Base-by-base conservation (phyloP, 1,284 basidiomycete genomes). In the Gastroboletus turbinatus region DNA sequence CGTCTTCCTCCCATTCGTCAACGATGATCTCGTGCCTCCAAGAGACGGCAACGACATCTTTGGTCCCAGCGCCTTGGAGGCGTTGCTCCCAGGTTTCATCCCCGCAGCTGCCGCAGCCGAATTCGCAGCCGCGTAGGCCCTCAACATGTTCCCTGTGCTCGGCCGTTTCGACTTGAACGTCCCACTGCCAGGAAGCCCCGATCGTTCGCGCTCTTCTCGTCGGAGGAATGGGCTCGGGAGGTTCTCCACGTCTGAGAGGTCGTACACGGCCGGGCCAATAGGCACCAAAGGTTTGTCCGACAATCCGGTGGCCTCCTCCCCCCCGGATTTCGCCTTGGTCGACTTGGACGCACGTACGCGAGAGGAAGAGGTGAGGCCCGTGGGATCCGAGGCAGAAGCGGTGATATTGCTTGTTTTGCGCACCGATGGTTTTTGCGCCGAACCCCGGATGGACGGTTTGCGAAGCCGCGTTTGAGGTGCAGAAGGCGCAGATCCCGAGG, bases 201-300 rank as follows among this genome's bases (percentile, higher is more conserved):
- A 43, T 17, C 68, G 70, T 21, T 74, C 75, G 17, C 79, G 75
- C 25, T 84, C 83, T 1, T 66, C 67, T 27, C 80, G 77, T 70
- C 87, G 88, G 42, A 94, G 66, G 73, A 93, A 94, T 2, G 92
- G 92, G 61, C 87, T 90, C 0, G 91, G 92, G 0, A 93, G 77
- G 68, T 91, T 92, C 70, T 92, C 90, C 65, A 92, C 89, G 67
- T 93, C 88, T 2, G 77, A 77, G 7, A 87, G 63, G 69, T 92
- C 83, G 62, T 90, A 92, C 50, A 79, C 75, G 21, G 72, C 65
- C 49, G 56, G 75, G 1, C 45, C 50, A 1, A 11, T n/a, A 2
- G 53, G 46, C 1, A 50, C 39, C 3, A 19, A 11, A 4, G 46
- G 44, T 21, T 70, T 71, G 4, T 33, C 42, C 6, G 51, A 57